phyloP scores from a whole-genome alignment of 1,284 basidiomycete genomes.

The Ceratorhiza oryzae-sativae region DNA sequence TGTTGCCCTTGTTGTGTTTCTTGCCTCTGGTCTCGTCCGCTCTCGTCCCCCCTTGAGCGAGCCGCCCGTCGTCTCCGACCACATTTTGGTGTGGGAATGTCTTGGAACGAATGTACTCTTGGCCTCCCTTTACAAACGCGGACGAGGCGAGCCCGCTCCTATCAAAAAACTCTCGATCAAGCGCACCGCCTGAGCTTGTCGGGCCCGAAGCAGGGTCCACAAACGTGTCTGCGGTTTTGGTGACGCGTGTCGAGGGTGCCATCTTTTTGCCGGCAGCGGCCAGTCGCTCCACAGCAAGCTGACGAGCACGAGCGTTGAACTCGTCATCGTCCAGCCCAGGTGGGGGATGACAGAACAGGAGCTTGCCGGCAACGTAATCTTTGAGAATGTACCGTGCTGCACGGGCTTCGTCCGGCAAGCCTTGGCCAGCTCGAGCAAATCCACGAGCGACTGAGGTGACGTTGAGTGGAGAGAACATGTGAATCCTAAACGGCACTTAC shows the following conservation, averaged over 20 bases:
- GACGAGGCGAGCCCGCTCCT: slow-evolving; percentile 60
- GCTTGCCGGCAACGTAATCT: slow-evolving; percentile 95
- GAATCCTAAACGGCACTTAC: slow-evolving; percentile 59
- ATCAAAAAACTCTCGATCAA: slow-evolving; percentile 89
- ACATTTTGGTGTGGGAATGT: slow-evolving; percentile 83
- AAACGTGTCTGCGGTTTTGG: slow-evolving; percentile 83
- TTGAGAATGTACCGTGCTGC: slow-evolving; percentile 94
- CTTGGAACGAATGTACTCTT: slow-evolving; percentile 64
- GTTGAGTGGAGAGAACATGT: slow-evolving; percentile 35
- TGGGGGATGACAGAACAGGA: slow-evolving; percentile 89
- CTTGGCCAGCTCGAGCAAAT: slow-evolving; percentile 91
- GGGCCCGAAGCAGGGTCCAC: slow-evolving; percentile 53
- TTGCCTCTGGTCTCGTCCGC: slow-evolving; percentile 60
- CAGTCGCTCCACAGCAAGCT: slow-evolving; percentile 63
- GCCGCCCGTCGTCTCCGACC: slow-evolving; percentile 77
- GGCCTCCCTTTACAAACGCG: slow-evolving; percentile 71
- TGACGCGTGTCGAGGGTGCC: slow-evolving; percentile 84
- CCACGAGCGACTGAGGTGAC: slow-evolving; percentile 81
- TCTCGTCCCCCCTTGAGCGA: slow-evolving; percentile 58
- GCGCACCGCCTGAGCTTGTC: slow-evolving; percentile 42
- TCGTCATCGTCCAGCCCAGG: slow-evolving; percentile 69
- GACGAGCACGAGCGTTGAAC: slow-evolving; percentile 82
- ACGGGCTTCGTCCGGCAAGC: slow-evolving; percentile 96
- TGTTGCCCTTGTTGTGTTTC: slow-evolving; percentile 90
- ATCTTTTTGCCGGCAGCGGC: slow-evolving; percentile 74